A percentile compares a stretch with the other conserved stretches of the same genome.
Evolutionary conservation across 306 rosid genomes (phyloP).

Genomic region (Crataegus laevigata): DNA sequence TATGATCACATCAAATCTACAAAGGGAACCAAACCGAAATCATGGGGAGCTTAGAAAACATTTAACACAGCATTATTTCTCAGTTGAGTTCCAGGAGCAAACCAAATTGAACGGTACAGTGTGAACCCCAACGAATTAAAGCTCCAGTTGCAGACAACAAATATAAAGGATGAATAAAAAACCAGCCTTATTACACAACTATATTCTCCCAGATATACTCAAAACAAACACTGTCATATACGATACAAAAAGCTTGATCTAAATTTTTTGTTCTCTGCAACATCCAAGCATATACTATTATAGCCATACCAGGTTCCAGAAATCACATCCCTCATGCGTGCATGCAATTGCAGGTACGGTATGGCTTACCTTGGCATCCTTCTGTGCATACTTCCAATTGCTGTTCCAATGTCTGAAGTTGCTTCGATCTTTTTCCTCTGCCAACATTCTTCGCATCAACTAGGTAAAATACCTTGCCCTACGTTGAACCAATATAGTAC

Average conservation of each 20-base stretch:
- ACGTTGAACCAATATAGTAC: not conserved
- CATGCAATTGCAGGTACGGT: constrained; percentile 1
- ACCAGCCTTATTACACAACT: not conserved
- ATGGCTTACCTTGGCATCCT: not conserved
- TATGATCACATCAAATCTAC: too few species aligned
- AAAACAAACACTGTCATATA: not conserved
- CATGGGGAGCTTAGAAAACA: not conserved
- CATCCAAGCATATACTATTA: not conserved
- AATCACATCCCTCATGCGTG: not conserved
- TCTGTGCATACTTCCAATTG: not conserved
- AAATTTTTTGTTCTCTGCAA: not conserved
- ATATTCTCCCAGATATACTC: not conserved
- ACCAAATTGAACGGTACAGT: not conserved
- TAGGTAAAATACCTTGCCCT: not conserved
- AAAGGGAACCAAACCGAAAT: too few species aligned
- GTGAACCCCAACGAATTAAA: not conserved
- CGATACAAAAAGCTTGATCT: not conserved
- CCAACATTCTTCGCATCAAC: not conserved
- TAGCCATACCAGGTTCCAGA: constrained; percentile 3
- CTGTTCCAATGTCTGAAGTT: not conserved
- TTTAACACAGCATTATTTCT: not conserved
- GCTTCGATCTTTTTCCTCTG: not conserved
- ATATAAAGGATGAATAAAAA: not conserved
- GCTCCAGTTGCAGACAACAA: not conserved
- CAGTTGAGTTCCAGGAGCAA: not conserved